Base-by-base conservation (phyloP, 768 basidiomycete species). In the Aureoboletus auriporus region DNA sequence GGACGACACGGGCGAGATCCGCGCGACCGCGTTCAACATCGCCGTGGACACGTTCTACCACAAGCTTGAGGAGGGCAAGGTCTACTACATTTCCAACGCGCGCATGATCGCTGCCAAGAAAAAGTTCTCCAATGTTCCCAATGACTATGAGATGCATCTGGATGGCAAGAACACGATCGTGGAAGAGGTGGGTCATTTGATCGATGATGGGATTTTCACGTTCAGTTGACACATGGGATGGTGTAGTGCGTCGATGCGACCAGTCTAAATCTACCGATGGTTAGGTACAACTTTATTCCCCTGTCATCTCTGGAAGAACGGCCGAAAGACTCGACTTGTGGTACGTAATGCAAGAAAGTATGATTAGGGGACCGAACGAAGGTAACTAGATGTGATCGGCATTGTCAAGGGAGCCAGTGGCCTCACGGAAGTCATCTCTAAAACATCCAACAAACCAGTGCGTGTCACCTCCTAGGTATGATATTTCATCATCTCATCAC, bases 31-130 rank as follows among this genome's bases (percentile, higher is more conserved):
- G 8, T 98, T 97, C 75, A 98, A 97, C 60, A 70, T 80, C 9
- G 83, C 78, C 8, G 93, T 86, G 33, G 91, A 93, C 58, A 80
- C 81, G 33, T 75, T 94, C 33, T 94, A 86, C 68, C 80, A 88
- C n/a, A 80, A 80, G 60, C 61, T 99, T n/a, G 79, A 94, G 56
- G 93, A 96, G 66, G 88, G 89, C 42, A 93, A 93, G 61, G 93
- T 94, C 8, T 98, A 93, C 65, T 92, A 77, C 61, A 75, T 98
- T 46, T 92, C 92, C 0, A 89, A 86, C 63, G 96, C 88, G 6
- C 80, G 91, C 41, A 86, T 98, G 61, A 91, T 92, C 60, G 82
- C 97, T 13, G 95, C 94, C 29, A 98, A 96, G 74, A 97, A 93
- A 71, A 94, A 96, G 69, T 99, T 95, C 67, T 87, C 80, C 30